Evolutionary conservation across 2,329 filamentous ascomycete genomes (phyloP), one percentile per base, ranked within the genome.

Genomic region (Talaromyces amestolkiae): DNA sequence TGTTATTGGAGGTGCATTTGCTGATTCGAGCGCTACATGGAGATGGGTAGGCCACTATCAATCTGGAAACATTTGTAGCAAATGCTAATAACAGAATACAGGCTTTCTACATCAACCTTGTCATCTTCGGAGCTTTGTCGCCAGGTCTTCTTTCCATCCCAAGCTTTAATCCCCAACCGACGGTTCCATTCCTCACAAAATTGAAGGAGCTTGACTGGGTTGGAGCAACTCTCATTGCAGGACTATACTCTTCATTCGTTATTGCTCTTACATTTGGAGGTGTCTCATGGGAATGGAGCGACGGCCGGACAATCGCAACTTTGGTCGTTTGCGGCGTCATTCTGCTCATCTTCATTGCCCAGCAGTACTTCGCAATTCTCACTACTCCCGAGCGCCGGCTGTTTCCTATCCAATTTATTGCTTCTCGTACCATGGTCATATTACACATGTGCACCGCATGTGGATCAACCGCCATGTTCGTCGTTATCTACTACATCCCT

Each of bases 121-220:
- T 78, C 31, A 72, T 82, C 58, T 76, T 82, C 1, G 84, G 76
- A 17, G 68, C 78, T 11, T 73, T 77, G 27, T 72, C 77, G 6
- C 79, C 82, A 1, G 75, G 79, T 19, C 37, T 45, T 17, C 56
- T 59, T 33, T 45, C 37, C 24, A 59, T 59, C 22, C 56, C 56
- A 59, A 45, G 56, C 56, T 45, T 59, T 13, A 58, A 58, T 22
- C 54, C 54, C 6, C 54, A 58, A 10, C 54, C 54, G 2, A 47
- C 9, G 1, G 43, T 47, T n/a, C 22, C 56, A 27, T 45, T 3
- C 2, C 37, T 58, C 19, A 27, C 54, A 24, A 58, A 41, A 27
- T 33, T 58, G n/a, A 58, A 41, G 35, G 35, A 41, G 19, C 54
- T 58, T 47, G 47, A 31, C 24, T 53, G 15, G 22, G 47, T 53